Percentiles rank a stretch among this genome's conserved stretches.
Conservation (phyloP, 768 basidiomycete species). For the Boletus eberwhitei region DNA sequence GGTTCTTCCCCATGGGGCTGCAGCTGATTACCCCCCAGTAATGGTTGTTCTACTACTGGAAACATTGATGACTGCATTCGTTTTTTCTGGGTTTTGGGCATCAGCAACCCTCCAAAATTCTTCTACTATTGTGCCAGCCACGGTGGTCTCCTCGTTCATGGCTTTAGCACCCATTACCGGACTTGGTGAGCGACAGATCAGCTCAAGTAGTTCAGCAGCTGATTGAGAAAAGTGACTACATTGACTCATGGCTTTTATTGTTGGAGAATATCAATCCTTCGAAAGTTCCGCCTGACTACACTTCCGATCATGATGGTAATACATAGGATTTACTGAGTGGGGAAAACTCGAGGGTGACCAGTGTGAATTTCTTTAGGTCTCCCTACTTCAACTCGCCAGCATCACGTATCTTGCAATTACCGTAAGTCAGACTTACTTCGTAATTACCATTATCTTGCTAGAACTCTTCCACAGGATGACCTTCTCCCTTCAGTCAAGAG, state of each 20-base stretch:
- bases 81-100: constrained; percentile 14
- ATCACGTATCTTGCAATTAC: background rate
- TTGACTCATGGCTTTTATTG: constrained; percentile 21
- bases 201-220: background rate
- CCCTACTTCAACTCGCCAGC: constrained; percentile 20
- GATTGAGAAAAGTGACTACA: constrained; percentile 8
- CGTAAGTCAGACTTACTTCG: background rate
- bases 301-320: constrained; percentile 18
- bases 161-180: constrained; percentile 5
- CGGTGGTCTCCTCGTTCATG: background rate
- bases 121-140: too few relatives aligned
- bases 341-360: background rate
- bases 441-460: background rate
- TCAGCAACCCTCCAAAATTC: background rate
- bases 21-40: constrained; percentile 3
- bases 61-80: constrained; percentile 6
- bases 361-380: constrained; percentile 8
- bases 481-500: background rate
- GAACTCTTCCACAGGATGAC: background rate
- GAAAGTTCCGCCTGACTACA: background rate
- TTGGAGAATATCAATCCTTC: constrained; percentile 20
- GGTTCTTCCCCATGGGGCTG: background rate
- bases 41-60: constrained; percentile 15
- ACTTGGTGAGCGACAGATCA: constrained; percentile 12
- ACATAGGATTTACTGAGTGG: background rate